Conservation (phyloP, 352 stramenopile species). For the Globisporangium splendens region DNA sequence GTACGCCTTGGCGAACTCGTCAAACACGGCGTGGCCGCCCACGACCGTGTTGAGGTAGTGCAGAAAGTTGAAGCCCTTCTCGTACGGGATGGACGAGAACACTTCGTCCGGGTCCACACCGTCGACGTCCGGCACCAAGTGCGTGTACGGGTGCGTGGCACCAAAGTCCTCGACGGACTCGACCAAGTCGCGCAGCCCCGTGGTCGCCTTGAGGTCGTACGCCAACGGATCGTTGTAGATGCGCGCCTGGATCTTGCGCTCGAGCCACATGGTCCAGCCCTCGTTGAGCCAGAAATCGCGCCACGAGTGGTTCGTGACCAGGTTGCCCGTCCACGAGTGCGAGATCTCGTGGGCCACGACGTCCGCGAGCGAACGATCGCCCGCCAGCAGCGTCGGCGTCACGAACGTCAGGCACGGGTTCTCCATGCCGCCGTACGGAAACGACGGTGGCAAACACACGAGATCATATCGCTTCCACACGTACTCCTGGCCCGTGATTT, state of each 20-base stretch:
- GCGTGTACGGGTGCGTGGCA: too few relatives aligned
- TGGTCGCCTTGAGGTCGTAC: too few relatives aligned
- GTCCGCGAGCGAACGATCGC: constrained; percentile 91
- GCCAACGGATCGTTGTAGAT: constrained; percentile 32
- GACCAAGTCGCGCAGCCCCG: too few relatives aligned
- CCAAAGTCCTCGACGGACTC: too few relatives aligned
- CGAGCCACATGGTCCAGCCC: constrained; percentile 95
- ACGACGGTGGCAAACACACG: constrained; percentile 93
- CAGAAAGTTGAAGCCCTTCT: too few relatives aligned
- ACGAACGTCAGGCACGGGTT: constrained; percentile 92
- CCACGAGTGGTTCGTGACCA: constrained; percentile 95
- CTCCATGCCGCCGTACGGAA: constrained; percentile 78
- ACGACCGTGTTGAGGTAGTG: too few relatives aligned
- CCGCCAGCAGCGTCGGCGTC: constrained; percentile 93
- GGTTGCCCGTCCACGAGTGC: constrained; percentile 95
- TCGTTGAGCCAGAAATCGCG: constrained; percentile 98
- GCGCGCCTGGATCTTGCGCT: constrained; percentile 92
- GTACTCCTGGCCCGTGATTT: constrained; percentile 89
- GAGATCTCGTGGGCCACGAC: constrained; percentile 96
- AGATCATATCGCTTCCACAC: constrained; percentile 95
- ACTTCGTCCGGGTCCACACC: too few relatives aligned
- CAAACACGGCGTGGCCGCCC: constrained; percentile 36
- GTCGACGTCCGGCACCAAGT: too few relatives aligned
- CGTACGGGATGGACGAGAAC: too few relatives aligned
- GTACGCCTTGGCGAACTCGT: constrained; percentile 82